Percentiles rank a stretch among this genome's conserved stretches.
Conservation (phyloP, 306 rosid species). For the Trichosanthes cucumerina region DNA sequence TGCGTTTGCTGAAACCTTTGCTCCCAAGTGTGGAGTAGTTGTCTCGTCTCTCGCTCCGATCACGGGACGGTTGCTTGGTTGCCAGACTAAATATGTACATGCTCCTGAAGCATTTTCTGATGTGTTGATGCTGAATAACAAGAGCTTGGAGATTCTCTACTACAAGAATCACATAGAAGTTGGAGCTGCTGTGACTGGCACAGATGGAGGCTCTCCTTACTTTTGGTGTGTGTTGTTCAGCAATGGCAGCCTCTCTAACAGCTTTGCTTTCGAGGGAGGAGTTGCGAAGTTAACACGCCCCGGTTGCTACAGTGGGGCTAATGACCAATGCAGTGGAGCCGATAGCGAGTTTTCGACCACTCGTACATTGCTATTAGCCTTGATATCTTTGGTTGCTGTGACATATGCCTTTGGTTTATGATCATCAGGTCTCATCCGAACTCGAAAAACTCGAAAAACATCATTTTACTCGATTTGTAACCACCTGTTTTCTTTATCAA, state of each 20-base stretch:
- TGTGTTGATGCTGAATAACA: constrained; percentile 50
- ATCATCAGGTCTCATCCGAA: constrained; percentile 16
- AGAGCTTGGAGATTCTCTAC: constrained; percentile 63
- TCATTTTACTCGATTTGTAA: not conserved
- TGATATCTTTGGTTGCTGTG: constrained; percentile 30
- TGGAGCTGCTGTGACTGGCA: constrained; percentile 84
- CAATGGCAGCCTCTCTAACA: constrained; percentile 48
- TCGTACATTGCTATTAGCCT: constrained; percentile 28
- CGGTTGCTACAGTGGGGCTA: constrained; percentile 95
- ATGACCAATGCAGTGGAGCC: constrained; percentile 59
- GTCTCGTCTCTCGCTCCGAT: constrained; percentile 52
- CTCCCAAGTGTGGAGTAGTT: constrained; percentile 65
- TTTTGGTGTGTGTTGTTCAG: constrained; percentile 96
- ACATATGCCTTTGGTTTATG: constrained; percentile 34
- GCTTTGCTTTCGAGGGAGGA: constrained; percentile 59
- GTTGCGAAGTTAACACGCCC: constrained; percentile 50
- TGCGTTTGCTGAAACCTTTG: constrained; percentile 55
- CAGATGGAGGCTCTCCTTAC: constrained; percentile 76
- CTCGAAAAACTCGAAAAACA: not conserved
- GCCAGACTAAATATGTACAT: constrained; percentile 57
- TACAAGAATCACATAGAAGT: constrained; percentile 69
- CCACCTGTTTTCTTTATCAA: not conserved
- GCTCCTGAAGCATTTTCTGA: constrained; percentile 66
- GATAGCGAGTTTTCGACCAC: constrained; percentile 28
- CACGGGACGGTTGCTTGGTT: constrained; percentile 85